Conservation (phyloP, 306 rosid species). For the Elaeagnus macrophylla region DNA sequence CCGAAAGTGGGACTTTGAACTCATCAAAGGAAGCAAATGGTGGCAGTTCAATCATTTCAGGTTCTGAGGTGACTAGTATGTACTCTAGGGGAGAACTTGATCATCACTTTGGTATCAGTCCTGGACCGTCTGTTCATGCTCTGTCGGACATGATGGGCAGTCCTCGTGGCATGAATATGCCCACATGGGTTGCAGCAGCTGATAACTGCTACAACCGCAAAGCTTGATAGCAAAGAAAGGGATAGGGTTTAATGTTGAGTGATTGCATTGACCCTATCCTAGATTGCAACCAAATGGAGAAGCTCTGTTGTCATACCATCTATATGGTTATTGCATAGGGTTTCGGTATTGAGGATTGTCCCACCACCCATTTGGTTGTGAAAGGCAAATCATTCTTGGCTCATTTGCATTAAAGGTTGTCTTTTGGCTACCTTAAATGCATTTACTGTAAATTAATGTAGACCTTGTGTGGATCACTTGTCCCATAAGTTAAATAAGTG, state of each 20-base stretch:
- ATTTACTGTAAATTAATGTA: too few species aligned
- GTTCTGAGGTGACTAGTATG: constrained; percentile 74
- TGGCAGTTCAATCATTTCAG: constrained; percentile 49
- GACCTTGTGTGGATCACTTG: too few species aligned
- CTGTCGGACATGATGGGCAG: constrained; percentile 42
- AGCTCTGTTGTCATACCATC: constrained; percentile 1
- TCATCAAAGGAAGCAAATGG: constrained; percentile 61
- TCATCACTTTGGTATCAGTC: constrained; percentile 40
- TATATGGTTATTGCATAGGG: constrained; percentile 16
- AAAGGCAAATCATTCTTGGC: constrained; percentile 78
- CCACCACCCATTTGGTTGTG: constrained; percentile 43
- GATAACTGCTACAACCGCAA: constrained; percentile 61
- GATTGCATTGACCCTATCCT: constrained; percentile 21
- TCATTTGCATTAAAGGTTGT: constrained; percentile 26
- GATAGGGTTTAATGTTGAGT: constrained; percentile 29
- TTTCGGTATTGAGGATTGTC: constrained; percentile 18
- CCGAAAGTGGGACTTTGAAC: constrained; percentile 57
- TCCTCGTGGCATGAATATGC: constrained; percentile 44
- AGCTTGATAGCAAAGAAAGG: constrained; percentile 39
- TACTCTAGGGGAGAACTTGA: constrained; percentile 44
- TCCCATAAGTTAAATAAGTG: too few species aligned
- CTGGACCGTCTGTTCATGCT: constrained; percentile 36
- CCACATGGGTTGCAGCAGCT: constrained; percentile 71
- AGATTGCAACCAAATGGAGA: constrained; percentile 43
- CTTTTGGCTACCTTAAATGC: not conserved